Evolutionary conservation across 179 eudicot genomes (phyloP).

Genomic region (Patellifolia procumbens): DNA sequence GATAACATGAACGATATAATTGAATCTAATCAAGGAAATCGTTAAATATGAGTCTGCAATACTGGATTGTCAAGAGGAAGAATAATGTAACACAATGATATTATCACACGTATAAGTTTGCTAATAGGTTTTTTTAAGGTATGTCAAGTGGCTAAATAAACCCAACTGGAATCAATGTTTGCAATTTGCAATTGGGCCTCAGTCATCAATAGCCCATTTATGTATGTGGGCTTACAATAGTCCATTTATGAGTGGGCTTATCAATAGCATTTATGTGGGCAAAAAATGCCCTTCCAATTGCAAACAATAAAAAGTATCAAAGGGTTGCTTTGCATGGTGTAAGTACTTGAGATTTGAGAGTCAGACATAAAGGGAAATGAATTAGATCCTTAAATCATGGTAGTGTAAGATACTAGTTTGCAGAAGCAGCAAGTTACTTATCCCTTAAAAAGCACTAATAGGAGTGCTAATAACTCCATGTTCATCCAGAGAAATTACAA

Average conservation of each 20-base stretch:
- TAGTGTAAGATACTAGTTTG: background rate
- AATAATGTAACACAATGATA: too few relatives aligned
- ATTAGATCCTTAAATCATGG: constrained; percentile 4
- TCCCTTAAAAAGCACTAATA: background rate
- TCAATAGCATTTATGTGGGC: background rate
- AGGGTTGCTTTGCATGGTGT: constrained; percentile 2
- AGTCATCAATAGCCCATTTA: background rate
- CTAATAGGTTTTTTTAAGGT: too few relatives aligned
- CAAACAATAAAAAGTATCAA: background rate
- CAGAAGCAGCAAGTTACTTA: background rate
- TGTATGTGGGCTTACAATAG: too few relatives aligned
- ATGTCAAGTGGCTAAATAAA: background rate
- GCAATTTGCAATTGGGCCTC: background rate
- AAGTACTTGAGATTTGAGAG: background rate
- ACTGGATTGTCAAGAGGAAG: too few relatives aligned
- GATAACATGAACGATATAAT: too few relatives aligned
- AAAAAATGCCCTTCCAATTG: background rate
- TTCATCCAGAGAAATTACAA: too few relatives aligned
- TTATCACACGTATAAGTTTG: too few relatives aligned
- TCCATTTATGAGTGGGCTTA: too few relatives aligned
- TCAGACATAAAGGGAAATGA: background rate
- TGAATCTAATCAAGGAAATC: too few relatives aligned
- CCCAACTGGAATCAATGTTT: background rate
- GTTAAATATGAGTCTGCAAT: too few relatives aligned
- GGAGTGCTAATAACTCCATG: background rate